Conservation (phyloP, 495 filamentous ascomycete species). For the Antarctomyces pellizariae region DNA sequence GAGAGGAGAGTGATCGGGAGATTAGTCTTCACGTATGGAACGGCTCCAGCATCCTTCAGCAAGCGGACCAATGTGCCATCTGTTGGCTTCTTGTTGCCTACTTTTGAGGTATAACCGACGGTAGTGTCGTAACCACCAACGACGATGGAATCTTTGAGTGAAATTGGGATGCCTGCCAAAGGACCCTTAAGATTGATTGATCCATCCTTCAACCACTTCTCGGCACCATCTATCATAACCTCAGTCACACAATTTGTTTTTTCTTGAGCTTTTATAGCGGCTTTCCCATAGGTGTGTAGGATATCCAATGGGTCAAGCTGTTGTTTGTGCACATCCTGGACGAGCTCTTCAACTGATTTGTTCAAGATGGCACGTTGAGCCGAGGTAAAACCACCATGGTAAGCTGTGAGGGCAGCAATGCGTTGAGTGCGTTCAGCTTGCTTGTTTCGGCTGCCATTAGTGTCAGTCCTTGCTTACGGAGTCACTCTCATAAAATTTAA, state of each 20-base stretch:
- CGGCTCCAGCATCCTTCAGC: slow-evolving; percentile 80
- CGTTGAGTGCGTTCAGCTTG: slow-evolving; percentile 45
- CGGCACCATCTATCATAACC: slow-evolving; percentile 58
- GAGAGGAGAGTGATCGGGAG: slow-evolving; percentile 77
- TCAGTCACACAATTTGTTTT: slow-evolving; percentile 88
- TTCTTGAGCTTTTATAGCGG: slow-evolving; percentile 61
- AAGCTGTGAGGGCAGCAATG: slow-evolving; percentile 43
- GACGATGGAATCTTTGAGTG: slow-evolving; percentile 67
- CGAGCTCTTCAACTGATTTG: slow-evolving; percentile 54
- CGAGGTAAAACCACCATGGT: slow-evolving; percentile 36
- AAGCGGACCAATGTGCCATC: slow-evolving; percentile 60
- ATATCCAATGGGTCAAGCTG: slow-evolving; percentile 45
- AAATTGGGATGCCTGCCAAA: slow-evolving; percentile 73
- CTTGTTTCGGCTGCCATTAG: slow-evolving; percentile 41
- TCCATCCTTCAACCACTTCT: slow-evolving; percentile 40
- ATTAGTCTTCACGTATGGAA: slow-evolving; percentile 92
- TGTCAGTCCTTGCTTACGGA: background rate
- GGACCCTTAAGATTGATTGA: slow-evolving; percentile 57
- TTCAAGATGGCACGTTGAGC: slow-evolving; percentile 41
- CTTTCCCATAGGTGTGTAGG: slow-evolving; percentile 74
- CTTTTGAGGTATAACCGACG: slow-evolving; percentile 57
- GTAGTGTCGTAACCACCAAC: slow-evolving; percentile 73
- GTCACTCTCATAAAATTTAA: too few species aligned
- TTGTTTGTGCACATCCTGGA: slow-evolving; percentile 49
- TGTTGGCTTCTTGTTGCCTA: slow-evolving; percentile 33